These are phyloP conservation scores for Sporothrix curviconia DNA, from an alignment of 2,329 filamentous ascomycete species.

Conservation along the genomic window DNA sequence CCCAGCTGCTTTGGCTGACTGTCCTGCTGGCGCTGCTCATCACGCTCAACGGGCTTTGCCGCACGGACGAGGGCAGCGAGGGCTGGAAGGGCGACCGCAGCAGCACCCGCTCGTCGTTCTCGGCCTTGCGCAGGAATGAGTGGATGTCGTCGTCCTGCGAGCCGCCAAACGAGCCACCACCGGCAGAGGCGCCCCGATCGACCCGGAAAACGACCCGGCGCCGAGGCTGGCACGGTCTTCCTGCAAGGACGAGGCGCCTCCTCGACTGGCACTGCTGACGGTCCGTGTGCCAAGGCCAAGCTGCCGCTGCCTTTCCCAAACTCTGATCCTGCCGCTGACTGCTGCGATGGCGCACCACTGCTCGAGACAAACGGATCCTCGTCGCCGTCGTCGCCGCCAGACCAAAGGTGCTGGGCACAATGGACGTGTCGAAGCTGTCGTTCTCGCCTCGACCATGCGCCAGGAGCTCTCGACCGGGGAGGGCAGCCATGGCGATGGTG, in stretches of 20 bases:
- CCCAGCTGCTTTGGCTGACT: no score
- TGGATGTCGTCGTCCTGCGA: slow-evolving; percentile 51
- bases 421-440: slow-evolving; percentile 53
- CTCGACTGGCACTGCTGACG: not conserved
- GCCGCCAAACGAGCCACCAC: slow-evolving; percentile 34
- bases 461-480: slow-evolving; percentile 50
- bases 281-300: not conserved
- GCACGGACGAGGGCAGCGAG: slow-evolving; percentile 37
- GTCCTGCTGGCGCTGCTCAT: slow-evolving; percentile 12
- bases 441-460: slow-evolving; percentile 55
- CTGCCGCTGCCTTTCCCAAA: not conserved
- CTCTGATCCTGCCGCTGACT: not conserved
- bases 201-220: slow-evolving; percentile 31
- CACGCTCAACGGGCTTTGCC: slow-evolving; percentile 24
- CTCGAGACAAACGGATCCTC: slow-evolving; percentile 6
- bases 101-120: slow-evolving; percentile 52
- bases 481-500: slow-evolving; percentile 9
- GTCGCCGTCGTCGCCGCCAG: slow-evolving; percentile 25
- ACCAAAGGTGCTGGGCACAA: slow-evolving; percentile 38
- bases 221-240: slow-evolving; percentile 5
- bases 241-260: not conserved
- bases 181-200: no score
- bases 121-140: slow-evolving; percentile 45
- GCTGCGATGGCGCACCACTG: slow-evolving; percentile 35
- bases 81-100: slow-evolving; percentile 50